Percentiles rank a stretch among this genome's conserved stretches.
Conservation (phyloP, 2,329 filamentous ascomycete species). For the Pyrenophora seminiperda region DNA sequence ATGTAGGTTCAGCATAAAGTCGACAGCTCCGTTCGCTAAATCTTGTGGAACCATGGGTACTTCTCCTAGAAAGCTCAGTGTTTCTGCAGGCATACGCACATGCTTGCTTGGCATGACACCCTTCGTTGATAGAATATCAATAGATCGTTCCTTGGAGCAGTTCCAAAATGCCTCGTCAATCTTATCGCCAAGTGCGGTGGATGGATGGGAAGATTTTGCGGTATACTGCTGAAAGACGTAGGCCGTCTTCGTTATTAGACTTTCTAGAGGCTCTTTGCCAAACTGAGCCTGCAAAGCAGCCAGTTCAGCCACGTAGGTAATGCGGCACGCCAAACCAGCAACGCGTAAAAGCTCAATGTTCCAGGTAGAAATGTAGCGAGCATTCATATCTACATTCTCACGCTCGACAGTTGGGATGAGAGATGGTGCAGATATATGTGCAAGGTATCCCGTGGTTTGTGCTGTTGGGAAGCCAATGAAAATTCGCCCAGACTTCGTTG, state of each 20-base stretch:
- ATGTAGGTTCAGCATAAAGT: conserved; percentile 78
- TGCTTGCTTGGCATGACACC: conserved; percentile 84
- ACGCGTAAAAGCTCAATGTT: conserved; percentile 91
- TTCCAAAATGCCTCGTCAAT: conserved; percentile 98
- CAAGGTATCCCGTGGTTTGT: conserved; percentile 91
- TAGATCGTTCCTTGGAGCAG: conserved; percentile 74
- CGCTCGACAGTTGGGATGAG: conserved; percentile 97
- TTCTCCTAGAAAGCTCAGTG: conserved; percentile 79
- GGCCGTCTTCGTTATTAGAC: conserved; percentile 76
- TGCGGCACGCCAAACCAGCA: conserved; percentile 84
- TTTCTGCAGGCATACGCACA: conserved; percentile 76
- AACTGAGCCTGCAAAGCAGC: conserved; percentile 58
- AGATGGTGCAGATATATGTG: conserved; percentile 93
- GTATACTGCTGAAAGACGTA: conserved; percentile 88
- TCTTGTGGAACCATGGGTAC: conserved; percentile 85
- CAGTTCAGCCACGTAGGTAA: conserved; percentile 91
- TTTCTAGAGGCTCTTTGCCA: conserved; percentile 62
- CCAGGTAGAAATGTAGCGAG: conserved; percentile 92
- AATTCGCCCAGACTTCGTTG: conserved; percentile 85
- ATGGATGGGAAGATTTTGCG: conserved; percentile 88
- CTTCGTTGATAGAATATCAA: conserved; percentile 86
- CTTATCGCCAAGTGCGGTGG: conserved; percentile 77
- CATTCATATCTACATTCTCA: conserved; percentile 95
- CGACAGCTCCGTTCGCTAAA: conserved; percentile 68
- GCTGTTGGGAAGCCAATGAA: conserved; percentile 98